Evolutionary conservation across 1,139 yeast species (phyloP).

Genomic region (Hemisphaericaspora xylanilytica): DNA sequence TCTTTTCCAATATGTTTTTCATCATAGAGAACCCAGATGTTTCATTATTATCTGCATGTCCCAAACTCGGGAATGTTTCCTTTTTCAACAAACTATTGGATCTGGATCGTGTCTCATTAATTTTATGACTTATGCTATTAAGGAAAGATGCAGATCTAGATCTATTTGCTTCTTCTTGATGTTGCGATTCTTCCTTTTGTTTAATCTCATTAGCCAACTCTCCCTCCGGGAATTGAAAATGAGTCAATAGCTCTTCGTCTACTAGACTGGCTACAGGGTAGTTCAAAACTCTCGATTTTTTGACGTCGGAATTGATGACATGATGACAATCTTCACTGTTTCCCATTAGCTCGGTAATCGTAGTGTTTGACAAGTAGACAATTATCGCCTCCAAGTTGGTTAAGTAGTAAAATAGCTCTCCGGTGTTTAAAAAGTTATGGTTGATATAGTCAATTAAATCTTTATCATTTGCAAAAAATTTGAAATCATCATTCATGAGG

Average conservation of each 20-base stretch:
- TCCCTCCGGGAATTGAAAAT: constrained; percentile 33
- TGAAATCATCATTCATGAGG: constrained; percentile 12
- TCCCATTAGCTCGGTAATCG: constrained; percentile 29
- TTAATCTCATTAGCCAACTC: constrained; percentile 20
- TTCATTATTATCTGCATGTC: constrained; percentile 16
- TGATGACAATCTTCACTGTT: constrained; percentile 8
- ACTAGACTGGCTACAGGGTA: constrained; percentile 26
- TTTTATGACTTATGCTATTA: constrained; percentile 32
- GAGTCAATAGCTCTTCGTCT: constrained; percentile 30
- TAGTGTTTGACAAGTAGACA: constrained; percentile 37
- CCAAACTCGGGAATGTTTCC: constrained; percentile 29
- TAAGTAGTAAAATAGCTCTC: constrained; percentile 39
- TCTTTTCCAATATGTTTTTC: constrained; percentile 35
- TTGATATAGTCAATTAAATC: constrained; percentile 30
- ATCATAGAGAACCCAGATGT: constrained; percentile 28
- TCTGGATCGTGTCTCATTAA: constrained; percentile 34
- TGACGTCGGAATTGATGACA: constrained; percentile 9
- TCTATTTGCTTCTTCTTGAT: constrained; percentile 16
- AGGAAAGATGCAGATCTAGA: constrained; percentile 42
- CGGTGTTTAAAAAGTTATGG: constrained; percentile 32
- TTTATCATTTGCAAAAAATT: constrained; percentile 31
- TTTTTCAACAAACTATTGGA: constrained; percentile 32
- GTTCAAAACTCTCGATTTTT: constrained; percentile 19
- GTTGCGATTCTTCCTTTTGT: constrained; percentile 17
- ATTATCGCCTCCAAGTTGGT: constrained; percentile 47